Conservation (phyloP, 73 alveolate genomes). For the Strombidium stylifer region DNA sequence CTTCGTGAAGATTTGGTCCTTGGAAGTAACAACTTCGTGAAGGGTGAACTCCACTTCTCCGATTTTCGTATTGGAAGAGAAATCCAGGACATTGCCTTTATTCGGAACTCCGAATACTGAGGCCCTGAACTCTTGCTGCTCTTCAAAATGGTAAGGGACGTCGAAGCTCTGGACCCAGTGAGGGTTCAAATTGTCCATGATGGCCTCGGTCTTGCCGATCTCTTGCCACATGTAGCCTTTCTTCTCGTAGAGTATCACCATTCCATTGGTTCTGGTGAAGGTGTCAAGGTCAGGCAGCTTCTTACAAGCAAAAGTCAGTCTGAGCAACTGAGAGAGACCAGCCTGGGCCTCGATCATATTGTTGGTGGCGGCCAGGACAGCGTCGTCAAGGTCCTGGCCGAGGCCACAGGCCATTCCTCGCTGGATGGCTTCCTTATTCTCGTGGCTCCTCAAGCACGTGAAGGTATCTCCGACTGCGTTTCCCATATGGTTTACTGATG, state of each 20-base stretch:
- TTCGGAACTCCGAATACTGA: too few species aligned
- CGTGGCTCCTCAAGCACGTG: too few species aligned
- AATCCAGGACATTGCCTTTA: too few species aligned
- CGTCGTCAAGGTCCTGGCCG: constrained; percentile 42
- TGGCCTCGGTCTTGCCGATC: constrained; percentile 82
- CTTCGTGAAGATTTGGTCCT: too few species aligned
- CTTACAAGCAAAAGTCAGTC: constrained; percentile 58
- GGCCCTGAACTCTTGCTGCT: constrained; percentile 50
- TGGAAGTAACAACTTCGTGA: too few species aligned
- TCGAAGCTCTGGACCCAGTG: constrained; percentile 62
- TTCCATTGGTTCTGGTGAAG: constrained; percentile 64
- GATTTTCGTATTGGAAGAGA: too few species aligned
- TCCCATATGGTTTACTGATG: too few species aligned
- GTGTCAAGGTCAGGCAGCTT: constrained; percentile 68
- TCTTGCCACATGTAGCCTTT: constrained; percentile 64
- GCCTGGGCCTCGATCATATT: constrained; percentile 3
- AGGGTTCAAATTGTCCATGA: constrained; percentile 78
- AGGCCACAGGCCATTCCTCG: too few species aligned
- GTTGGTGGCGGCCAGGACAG: constrained; percentile 47
- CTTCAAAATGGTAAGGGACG: constrained; percentile 74
- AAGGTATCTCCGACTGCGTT: too few species aligned
- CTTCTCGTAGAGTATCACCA: constrained; percentile 41
- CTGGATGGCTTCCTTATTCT: too few species aligned
- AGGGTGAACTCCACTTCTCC: too few species aligned
- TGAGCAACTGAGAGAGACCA: constrained; percentile 14